These are phyloP conservation scores for Lactarius vividus DNA, from an alignment of 768 basidiomycete genomes.

Conservation along the genomic window DNA sequence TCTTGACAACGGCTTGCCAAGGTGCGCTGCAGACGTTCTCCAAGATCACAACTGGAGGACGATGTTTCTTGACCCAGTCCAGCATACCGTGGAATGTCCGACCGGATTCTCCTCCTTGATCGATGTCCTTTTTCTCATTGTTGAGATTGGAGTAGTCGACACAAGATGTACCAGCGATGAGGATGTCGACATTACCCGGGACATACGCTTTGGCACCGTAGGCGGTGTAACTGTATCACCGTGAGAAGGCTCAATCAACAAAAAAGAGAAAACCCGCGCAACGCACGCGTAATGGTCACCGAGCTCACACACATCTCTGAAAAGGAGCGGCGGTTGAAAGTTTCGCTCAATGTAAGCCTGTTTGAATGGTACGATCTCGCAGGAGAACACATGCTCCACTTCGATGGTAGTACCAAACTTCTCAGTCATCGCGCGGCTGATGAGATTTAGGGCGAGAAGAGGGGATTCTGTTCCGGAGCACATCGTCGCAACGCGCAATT, in stretches of 20 bases:
- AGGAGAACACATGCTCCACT: slow-evolving; percentile 92
- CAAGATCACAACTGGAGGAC: slow-evolving; percentile 87
- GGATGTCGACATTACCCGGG: slow-evolving; percentile 86
- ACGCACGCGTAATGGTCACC: slow-evolving; percentile 73
- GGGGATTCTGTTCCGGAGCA: slow-evolving; percentile 97
- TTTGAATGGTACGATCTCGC: slow-evolving; percentile 96
- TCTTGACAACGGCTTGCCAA: slow-evolving; percentile 71
- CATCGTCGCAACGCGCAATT: slow-evolving; percentile 94
- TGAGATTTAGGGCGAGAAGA: slow-evolving; percentile 82
- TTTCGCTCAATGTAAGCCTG: slow-evolving; percentile 97
- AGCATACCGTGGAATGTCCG: slow-evolving; percentile 95
- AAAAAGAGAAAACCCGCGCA: slow-evolving; percentile 6
- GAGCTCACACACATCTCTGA: slow-evolving; percentile 92
- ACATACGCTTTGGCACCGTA: slow-evolving; percentile 85
- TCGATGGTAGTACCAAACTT: slow-evolving; percentile 63
- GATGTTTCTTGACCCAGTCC: slow-evolving; percentile 82
- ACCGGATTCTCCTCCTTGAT: slow-evolving; percentile 89
- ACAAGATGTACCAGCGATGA: slow-evolving; percentile 93
- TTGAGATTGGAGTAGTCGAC: slow-evolving; percentile 98
- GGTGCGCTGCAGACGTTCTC: slow-evolving; percentile 94
- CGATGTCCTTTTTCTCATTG: slow-evolving; percentile 86
- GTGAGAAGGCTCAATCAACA: slow-evolving; percentile 10
- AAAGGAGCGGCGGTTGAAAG: slow-evolving; percentile 87
- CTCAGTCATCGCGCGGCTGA: slow-evolving; percentile 70
- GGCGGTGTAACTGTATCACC: slow-evolving; percentile 68